Percentiles rank a stretch among this genome's conserved stretches.
Evolutionary conservation across 2,329 filamentous ascomycete genomes (phyloP).

Genomic region (Fusarium chaquense): DNA sequence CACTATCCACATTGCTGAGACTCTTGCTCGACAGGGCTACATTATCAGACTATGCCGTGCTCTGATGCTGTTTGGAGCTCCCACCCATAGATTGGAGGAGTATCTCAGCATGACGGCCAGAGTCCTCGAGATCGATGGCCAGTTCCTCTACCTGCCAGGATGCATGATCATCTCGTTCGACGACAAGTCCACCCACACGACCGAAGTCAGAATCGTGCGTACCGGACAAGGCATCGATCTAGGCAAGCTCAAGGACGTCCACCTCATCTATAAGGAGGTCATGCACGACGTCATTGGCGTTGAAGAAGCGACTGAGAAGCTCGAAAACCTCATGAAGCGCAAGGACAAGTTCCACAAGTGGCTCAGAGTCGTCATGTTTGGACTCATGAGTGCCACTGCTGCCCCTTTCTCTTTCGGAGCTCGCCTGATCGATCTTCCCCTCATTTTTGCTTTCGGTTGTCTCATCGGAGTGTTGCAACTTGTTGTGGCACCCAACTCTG

Average conservation of each 20-base stretch:
- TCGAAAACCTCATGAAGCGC: constrained; percentile 67
- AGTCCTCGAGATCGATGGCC: constrained; percentile 85
- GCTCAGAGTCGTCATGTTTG: constrained; percentile 73
- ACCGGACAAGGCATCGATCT: constrained; percentile 69
- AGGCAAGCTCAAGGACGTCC: constrained; percentile 70
- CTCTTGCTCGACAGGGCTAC: constrained; percentile 82
- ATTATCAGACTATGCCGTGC: constrained; percentile 85
- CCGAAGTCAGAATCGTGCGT: constrained; percentile 74
- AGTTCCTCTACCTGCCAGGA: constrained; percentile 89
- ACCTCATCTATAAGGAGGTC: constrained; percentile 73
- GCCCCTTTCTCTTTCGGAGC: constrained; percentile 82
- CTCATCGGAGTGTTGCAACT: constrained; percentile 78
- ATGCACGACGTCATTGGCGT: constrained; percentile 70
- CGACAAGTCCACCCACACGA: constrained; percentile 73
- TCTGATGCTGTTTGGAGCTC: constrained; percentile 88
- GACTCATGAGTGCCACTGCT: constrained; percentile 77
- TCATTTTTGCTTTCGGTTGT: constrained; percentile 77
- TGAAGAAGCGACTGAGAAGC: constrained; percentile 66
- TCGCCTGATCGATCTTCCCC: constrained; percentile 77
- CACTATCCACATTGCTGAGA: constrained; percentile 69
- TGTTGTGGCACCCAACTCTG: constrained; percentile 75
- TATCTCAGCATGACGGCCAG: constrained; percentile 88
- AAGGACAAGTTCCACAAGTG: constrained; percentile 66
- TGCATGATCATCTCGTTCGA: constrained; percentile 95
- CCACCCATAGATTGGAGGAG: constrained; percentile 89